Evolutionary conservation across 495 filamentous ascomycete genomes (phyloP).

Genomic region (Penicillium goetzii): DNA sequence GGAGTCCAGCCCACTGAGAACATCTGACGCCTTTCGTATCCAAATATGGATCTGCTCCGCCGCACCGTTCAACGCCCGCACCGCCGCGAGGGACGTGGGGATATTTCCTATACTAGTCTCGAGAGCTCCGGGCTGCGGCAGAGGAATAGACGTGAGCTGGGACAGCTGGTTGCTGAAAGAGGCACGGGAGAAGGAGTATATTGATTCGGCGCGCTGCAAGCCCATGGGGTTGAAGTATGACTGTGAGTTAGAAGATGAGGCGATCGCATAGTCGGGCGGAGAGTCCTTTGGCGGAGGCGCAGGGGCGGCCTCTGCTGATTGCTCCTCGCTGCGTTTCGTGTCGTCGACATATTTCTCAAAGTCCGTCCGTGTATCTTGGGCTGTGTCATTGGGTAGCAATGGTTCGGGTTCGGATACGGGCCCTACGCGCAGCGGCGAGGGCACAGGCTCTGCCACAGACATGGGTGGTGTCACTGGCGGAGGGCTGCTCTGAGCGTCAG

Average conservation of each 20-base stretch:
- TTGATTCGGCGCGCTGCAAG: constrained; percentile 69
- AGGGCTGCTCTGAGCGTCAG: constrained; percentile 17
- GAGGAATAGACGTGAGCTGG: constrained; percentile 79
- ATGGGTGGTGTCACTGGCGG: constrained; percentile 33
- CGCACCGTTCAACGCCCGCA: constrained; percentile 74
- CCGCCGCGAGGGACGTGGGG: constrained; percentile 75
- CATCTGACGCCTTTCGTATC: constrained; percentile 87
- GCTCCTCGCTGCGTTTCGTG: constrained; percentile 45
- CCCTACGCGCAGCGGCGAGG: constrained; percentile 30
- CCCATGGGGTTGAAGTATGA: constrained; percentile 56
- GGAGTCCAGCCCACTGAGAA: constrained; percentile 80
- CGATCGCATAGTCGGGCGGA: constrained; percentile 35
- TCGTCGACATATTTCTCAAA: constrained; percentile 52
- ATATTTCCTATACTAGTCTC: constrained; percentile 81
- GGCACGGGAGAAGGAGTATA: constrained; percentile 85
- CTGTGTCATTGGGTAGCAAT: constrained; percentile 14
- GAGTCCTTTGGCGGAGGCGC: constrained; percentile 49
- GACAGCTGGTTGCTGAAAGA: constrained; percentile 91
- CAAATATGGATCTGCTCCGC: constrained; percentile 90
- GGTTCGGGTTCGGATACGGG: constrained; percentile 12
- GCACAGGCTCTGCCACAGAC: constrained; percentile 38
- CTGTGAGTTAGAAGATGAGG: constrained; percentile 49
- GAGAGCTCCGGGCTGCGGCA: constrained; percentile 80
- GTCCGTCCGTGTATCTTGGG: constrained; percentile 39
- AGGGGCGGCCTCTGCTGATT: constrained; percentile 33